These are phyloP conservation scores for Wickerhamomyces silvicola DNA, from an alignment of 805 yeast genomes.

Conservation along the genomic window DNA sequence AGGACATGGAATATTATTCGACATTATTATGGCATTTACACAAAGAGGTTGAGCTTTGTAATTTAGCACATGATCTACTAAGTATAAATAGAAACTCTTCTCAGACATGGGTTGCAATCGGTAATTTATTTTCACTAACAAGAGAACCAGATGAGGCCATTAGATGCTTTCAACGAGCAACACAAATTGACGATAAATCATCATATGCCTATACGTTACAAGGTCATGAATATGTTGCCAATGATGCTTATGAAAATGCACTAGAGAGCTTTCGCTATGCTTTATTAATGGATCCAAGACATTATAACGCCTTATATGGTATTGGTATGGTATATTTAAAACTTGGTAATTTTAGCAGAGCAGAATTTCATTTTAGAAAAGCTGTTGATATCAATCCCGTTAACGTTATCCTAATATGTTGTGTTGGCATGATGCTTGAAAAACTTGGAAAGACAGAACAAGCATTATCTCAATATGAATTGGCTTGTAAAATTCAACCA, in stretches of 20 bases:
- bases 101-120: constrained; percentile 88
- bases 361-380: constrained; percentile 80
- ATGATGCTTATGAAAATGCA: constrained; percentile 88
- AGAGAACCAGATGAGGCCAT: constrained; percentile 88
- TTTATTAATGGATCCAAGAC: constrained; percentile 67
- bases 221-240: constrained; percentile 87
- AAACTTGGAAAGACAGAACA: constrained; percentile 58
- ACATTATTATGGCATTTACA: constrained; percentile 91
- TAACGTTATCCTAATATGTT: constrained; percentile 82
- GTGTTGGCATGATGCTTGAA: constrained; percentile 91
- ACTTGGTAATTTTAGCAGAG: constrained; percentile 75
- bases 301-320: constrained; percentile 93
- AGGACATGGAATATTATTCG: constrained; percentile 88
- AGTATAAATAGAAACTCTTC: constrained; percentile 61
- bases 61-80: constrained; percentile 72
- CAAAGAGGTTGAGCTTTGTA: constrained; percentile 71
- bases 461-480: constrained; percentile 75
- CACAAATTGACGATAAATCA: constrained; percentile 57
- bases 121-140: constrained; percentile 78
- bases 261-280: constrained; percentile 77
- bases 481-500: constrained; percentile 83
- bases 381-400: constrained; percentile 88
- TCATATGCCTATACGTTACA: constrained; percentile 88
- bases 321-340: constrained; percentile 90
- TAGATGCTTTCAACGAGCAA: constrained; percentile 76